These are phyloP conservation scores for Fusarium vanettenii DNA, from an alignment of 2,329 filamentous ascomycete species.

Conservation along the genomic window DNA sequence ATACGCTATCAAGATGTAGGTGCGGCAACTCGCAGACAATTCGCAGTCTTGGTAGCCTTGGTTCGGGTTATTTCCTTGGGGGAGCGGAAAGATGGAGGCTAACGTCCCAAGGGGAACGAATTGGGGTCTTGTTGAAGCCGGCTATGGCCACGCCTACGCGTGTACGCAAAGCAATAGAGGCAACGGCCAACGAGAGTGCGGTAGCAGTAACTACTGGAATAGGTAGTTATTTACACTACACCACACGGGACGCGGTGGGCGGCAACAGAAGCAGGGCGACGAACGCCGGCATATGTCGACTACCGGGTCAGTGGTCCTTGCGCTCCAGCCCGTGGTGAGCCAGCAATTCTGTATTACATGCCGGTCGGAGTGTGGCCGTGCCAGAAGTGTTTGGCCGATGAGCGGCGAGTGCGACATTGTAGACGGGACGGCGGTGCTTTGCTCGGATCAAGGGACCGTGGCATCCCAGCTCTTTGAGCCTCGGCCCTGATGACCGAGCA, in stretches of 20 bases:
- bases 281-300: background rate
- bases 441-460: constrained; percentile 43
- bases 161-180: background rate
- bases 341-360: background rate
- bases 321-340: background rate
- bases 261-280: background rate
- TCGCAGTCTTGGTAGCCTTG: background rate
- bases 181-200: background rate
- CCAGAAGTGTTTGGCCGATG: background rate
- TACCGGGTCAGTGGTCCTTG: constrained; percentile 3
- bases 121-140: constrained; percentile 21
- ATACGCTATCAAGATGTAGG: background rate
- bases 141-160: constrained; percentile 33
- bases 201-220: constrained; percentile 9
- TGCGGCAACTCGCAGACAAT: constrained; percentile 3
- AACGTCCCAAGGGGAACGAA: constrained; percentile 1
- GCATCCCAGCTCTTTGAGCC: constrained; percentile 29
- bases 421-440: constrained; percentile 16
- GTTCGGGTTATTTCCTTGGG: constrained; percentile 15
- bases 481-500: constrained; percentile 38
- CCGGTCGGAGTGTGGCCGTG: constrained; percentile 16
- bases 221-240: constrained; percentile 4
- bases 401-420: background rate
- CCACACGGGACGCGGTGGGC: background rate
- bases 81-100: constrained; percentile 37